Percentiles rank a stretch among this genome's conserved stretches.
phyloP scores from a whole-genome alignment of 2,329 filamentous ascomycete genomes.

The Pleomassaria siparia region DNA sequence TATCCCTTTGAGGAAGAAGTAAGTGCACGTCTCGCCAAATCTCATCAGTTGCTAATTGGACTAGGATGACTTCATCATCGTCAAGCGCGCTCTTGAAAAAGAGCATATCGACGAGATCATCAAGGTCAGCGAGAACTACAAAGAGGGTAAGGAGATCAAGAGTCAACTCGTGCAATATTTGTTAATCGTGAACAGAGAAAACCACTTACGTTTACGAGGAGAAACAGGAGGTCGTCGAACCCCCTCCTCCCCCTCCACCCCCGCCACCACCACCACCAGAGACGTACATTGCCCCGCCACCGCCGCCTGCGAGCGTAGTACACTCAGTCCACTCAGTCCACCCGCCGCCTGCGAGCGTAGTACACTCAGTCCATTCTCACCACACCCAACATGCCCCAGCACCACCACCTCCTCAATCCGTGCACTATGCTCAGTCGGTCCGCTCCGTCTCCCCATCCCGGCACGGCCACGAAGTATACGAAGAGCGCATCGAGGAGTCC shows the following conservation, averaged over 20 bases:
- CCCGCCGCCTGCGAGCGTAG: slow-evolving; percentile 16
- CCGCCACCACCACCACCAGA: slow-evolving; percentile 6
- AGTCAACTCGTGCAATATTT: not conserved
- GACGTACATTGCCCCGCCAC: slow-evolving; percentile 19
- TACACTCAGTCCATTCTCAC: slow-evolving; percentile 10
- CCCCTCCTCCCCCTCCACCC: slow-evolving; percentile 18
- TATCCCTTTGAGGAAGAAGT: slow-evolving; percentile 90
- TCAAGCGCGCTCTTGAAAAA: slow-evolving; percentile 82
- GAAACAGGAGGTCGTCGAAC: slow-evolving; percentile 13
- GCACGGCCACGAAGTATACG: slow-evolving; percentile 37
- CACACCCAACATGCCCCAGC: slow-evolving; percentile 1
- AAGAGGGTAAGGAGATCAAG: slow-evolving; percentile 43
- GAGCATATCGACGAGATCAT: slow-evolving; percentile 91
- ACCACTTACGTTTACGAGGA: slow-evolving; percentile 41
- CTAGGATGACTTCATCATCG: slow-evolving; percentile 77
- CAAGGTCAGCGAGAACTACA: slow-evolving; percentile 75
- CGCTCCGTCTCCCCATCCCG: slow-evolving; percentile 35
- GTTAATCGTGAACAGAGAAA: slow-evolving; percentile 27
- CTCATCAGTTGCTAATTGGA: slow-evolving; percentile 27
- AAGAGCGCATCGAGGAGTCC: slow-evolving; percentile 50
- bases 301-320: slow-evolving; percentile 18
- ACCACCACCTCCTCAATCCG: slow-evolving; percentile 13
- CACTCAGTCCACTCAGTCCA: slow-evolving; percentile 12
- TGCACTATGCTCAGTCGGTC: slow-evolving; percentile 37
- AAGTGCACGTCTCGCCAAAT: slow-evolving; percentile 27